phyloP scores from a whole-genome alignment of 805 yeast species.

The Wickerhamiella alocasiicola region DNA sequence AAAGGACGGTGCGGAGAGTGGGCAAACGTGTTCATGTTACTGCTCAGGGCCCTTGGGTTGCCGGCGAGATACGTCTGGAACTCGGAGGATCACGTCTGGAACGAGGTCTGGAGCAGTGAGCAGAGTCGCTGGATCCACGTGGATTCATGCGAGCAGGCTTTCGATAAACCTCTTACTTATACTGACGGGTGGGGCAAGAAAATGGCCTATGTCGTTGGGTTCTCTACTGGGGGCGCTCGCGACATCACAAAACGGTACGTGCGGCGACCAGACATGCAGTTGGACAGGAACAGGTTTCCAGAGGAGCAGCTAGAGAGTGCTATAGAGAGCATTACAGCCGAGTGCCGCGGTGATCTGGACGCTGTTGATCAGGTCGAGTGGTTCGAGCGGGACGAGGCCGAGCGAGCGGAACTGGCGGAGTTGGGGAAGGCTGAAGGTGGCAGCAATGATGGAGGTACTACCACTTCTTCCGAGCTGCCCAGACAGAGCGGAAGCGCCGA shows the following conservation, averaged over 20 bases:
- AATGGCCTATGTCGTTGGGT: constrained; percentile 79
- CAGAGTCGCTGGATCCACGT: constrained; percentile 67
- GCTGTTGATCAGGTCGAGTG: constrained; percentile 19
- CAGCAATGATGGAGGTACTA: background rate
- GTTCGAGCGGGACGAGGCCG: constrained; percentile 19
- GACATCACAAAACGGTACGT: constrained; percentile 69
- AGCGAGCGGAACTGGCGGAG: constrained; percentile 23
- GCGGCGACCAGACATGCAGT: constrained; percentile 29
- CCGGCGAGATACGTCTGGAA: constrained; percentile 72
- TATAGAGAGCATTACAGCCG: constrained; percentile 26
- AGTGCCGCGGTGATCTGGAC: constrained; percentile 11
- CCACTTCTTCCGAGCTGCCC: constrained; percentile 30
- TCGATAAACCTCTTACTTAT: constrained; percentile 68
- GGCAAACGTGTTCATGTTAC: constrained; percentile 70
- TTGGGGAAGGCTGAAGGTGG: constrained; percentile 9
- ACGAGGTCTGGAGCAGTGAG: constrained; percentile 61
- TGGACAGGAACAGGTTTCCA: constrained; percentile 37
- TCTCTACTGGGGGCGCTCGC: constrained; percentile 41
- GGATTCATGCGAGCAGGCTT: constrained; percentile 79
- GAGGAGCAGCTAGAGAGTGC: constrained; percentile 25
- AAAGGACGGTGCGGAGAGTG: constrained; percentile 91
- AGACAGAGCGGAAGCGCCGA: constrained; percentile 64
- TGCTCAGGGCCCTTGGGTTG: constrained; percentile 54
- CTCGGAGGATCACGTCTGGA: constrained; percentile 89
- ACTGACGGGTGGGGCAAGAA: constrained; percentile 83